Base-by-base conservation (phyloP, 805 yeast species). In the Sugiyamaella qingdaonensis region DNA sequence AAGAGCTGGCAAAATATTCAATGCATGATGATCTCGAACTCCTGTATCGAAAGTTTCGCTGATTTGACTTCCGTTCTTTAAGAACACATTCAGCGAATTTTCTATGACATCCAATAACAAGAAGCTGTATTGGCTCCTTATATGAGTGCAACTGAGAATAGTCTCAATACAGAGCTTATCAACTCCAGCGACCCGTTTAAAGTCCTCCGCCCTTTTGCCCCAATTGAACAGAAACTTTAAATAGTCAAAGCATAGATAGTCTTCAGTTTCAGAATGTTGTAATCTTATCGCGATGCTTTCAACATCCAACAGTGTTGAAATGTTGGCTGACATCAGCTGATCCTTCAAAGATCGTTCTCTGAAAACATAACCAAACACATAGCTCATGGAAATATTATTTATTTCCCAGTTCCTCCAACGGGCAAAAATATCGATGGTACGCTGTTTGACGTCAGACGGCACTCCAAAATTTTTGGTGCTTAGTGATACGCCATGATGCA, bases 371-470 rank as follows among this genome's bases (percentile, higher is more conserved):
- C 68, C 67, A 60, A 86, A 81, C 21, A 86, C 73, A 52, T 74
- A 79, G 49, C 83, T 77, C 36, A 78, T 71, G n/a, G 77, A 77
- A 19, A 82, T 77, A 60, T 80, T 80, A 32, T 82, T 75, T 43
- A 86, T 84, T 61, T 92, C 99, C 97, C 98, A 91, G 54, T 82
- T 81, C 73, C 97, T 80, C 97, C 98, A 94, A 11, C 77, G 73
- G 0, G 83, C 73, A 61, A 90, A 89, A 1, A 82, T 74, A 2
- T 75, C 70, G 21, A 81, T 66, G 1, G 88, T 86, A 13, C 76
- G 76, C 8, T 73, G 70, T 54, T 75, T 73, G 0, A 90, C 90
- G 55, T 75, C 70, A 0, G 55, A 58, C 0, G 88, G 84, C 0
- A 79, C 73, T 14, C 66, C 65, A 73, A 81, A 76, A 0, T 68